These are phyloP conservation scores for Paralagenidium karlingii DNA, from an alignment of 352 stramenopile species.

Conservation along the genomic window DNA sequence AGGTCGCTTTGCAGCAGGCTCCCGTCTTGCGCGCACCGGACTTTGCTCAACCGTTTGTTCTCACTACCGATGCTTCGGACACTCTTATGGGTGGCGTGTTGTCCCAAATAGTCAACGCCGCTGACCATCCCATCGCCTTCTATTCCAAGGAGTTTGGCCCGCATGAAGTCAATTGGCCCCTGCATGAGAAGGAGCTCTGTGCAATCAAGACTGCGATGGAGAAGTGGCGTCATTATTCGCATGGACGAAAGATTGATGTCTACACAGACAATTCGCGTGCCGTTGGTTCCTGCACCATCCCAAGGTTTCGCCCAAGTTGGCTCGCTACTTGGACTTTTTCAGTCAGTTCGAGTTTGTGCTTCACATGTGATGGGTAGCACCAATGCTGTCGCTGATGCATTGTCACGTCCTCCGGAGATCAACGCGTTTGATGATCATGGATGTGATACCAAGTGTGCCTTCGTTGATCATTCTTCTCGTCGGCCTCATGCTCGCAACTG, in stretches of 20 bases:
- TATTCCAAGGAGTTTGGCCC: constrained; percentile 5
- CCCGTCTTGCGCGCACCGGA: constrained; percentile 5
- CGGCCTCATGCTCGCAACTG: neutral
- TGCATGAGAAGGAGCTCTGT: constrained; percentile 7
- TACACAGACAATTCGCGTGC: constrained; percentile 7
- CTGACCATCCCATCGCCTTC: constrained; percentile 4
- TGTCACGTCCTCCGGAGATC: constrained; percentile 1
- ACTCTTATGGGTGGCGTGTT: constrained; percentile 3
- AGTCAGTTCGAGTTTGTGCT: constrained; percentile 7
- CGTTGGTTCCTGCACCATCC: constrained; percentile 5
- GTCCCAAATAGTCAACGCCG: neutral
- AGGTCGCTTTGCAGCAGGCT: constrained; percentile 9
- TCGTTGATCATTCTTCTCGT: neutral
- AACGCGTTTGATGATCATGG: neutral
- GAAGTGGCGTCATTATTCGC: constrained; percentile 5
- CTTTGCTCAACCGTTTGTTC: constrained; percentile 3
- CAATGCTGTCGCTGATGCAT: constrained; percentile 7
- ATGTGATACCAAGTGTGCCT: neutral
- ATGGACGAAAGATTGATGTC: constrained; percentile 2
- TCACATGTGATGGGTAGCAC: constrained; percentile 2
- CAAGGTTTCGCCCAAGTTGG: constrained; percentile 4
- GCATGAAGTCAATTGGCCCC: neutral
- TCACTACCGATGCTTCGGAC: constrained; percentile 2
- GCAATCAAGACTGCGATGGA: constrained; percentile 4
- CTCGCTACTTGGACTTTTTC: constrained; percentile 7